phyloP scores from a whole-genome alignment of 2,329 filamentous ascomycete genomes.

The Colletotrichum ledebouriae region DNA sequence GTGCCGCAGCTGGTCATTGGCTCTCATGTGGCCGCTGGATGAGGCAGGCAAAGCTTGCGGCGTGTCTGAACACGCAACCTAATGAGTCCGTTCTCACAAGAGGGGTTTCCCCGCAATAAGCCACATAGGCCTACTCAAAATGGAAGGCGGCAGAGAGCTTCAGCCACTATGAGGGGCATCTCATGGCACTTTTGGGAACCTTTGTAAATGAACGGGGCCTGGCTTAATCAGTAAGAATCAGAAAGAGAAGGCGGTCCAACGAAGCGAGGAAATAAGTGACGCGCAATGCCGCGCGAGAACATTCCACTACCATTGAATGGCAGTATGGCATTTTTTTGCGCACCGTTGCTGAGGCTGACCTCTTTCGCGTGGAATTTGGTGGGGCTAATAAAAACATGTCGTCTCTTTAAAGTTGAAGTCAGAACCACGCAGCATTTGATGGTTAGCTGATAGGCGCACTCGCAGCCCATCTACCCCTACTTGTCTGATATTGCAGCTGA shows the following conservation, averaged over 20 bases:
- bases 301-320: background rate
- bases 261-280: slow-evolving; percentile 15
- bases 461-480: too few relatives aligned
- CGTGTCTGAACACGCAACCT: slow-evolving; percentile 3
- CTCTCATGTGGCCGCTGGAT: slow-evolving; percentile 33
- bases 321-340: background rate
- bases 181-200: slow-evolving; percentile 35
- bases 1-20: slow-evolving; percentile 37
- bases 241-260: slow-evolving; percentile 28
- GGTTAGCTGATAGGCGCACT: too few relatives aligned
- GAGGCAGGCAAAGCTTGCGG: slow-evolving; percentile 32
- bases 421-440: background rate
- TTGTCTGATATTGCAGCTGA: too few relatives aligned
- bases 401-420: slow-evolving; percentile 11
- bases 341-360: background rate
- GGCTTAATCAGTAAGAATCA: slow-evolving; percentile 14
- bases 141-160: slow-evolving; percentile 17
- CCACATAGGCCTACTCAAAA: slow-evolving; percentile 6
- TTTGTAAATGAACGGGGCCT: slow-evolving; percentile 29
- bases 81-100: background rate
- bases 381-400: background rate
- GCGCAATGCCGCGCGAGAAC: background rate
- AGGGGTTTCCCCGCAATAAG: background rate
- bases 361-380: slow-evolving; percentile 1
- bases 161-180: slow-evolving; percentile 39